Evolutionary conservation across 331 rosid genomes (phyloP), one percentile per base, ranked within the genome.

Genomic region (Quercus lobata): DNA sequence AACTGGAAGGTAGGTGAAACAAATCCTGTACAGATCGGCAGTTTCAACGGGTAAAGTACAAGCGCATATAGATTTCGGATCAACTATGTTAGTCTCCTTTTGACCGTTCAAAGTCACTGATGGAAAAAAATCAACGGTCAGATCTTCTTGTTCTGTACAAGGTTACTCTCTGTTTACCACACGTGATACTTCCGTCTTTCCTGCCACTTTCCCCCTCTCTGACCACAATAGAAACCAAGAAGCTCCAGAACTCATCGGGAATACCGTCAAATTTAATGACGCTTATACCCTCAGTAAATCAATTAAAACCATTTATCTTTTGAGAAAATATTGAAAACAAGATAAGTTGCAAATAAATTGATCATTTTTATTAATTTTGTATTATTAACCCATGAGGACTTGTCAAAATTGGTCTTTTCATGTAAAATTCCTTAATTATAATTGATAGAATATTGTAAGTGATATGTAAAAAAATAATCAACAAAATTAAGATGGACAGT

Each of bases 1-100:
- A 90, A 92, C 91, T 78, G 58, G 80, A 84, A 75, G 91, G 96
- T 89, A 57, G 87, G 88, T 79, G 81, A 70, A 68, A 77, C 34
- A 80, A 60, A 88, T 93, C 88, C 78, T 80, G 87, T 90, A 84
- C 87, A 76, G 29, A 53, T 76, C 57, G 75, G 84, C 86, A 82
- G 87, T 81, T 76, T 84, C 82, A 79, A 74, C 83, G 44, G 80
- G 82, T 58, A 60, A 84, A 82, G 89, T 86, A 87, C 91, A 68
- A 79, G 71, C 80, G 70, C 72, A 37, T 25, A 0, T 16, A 55
- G 68, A 75, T 80, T 85, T 77, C 71, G 15, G 79, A 81, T 76
- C 80, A 71, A 17, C 57, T 78, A 25, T 52, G 11, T 53, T 73
- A 71, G 16, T 15, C 24, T 10, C 78, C 63, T 73, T 29, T 74